Base-by-base conservation (phyloP, 768 basidiomycete genomes). In the Mycena filopes region DNA sequence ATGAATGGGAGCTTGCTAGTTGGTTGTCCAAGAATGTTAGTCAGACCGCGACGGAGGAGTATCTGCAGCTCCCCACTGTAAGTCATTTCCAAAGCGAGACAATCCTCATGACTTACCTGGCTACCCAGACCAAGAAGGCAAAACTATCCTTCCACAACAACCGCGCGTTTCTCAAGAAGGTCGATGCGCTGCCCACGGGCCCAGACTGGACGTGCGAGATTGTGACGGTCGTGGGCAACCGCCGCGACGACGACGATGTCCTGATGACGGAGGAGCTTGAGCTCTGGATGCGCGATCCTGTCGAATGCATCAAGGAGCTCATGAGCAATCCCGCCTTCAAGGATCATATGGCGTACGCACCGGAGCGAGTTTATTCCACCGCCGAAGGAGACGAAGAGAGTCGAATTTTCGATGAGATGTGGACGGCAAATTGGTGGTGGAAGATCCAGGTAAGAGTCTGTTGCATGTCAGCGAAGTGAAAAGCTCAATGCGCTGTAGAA, bases 11-110 rank as follows among this genome's bases (percentile, higher is more conserved):
- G 26, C 53, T 79, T 1, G 79, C 72, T 2, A 46, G 55, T 13
- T 80, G 75, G 76, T 50, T 80, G 42, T 71, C 73, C n/a, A 66
- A 63, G 15, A 56, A 59, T 16, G 70, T 73, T 20, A 68, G 76
- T 3, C 69, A 78, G 20, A 73, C 53, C 2, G 66, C 70, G 23
- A 75, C 73, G 11, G 75, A 78, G n/a, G 62, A 73, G 26, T 79
- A 75, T 50, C 66, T 78, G 41, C 69, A 73, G 40, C 64, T 78
- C 6, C 51, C 51, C 6, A 53, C 13, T 18, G 51, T 53, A 23
- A 53, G 51, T 23, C 36, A 40, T 33, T 12, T 12, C 33, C 33
- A 7, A 2, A 40, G n/a, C 9, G 23, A 13, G 8, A 11, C n/a
- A 12, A n/a, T 11, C 6, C 50, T 12, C 6, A 28, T 23, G 7